Conservation (phyloP, 257 asterid genomes). For the Solanum stenotomum region DNA sequence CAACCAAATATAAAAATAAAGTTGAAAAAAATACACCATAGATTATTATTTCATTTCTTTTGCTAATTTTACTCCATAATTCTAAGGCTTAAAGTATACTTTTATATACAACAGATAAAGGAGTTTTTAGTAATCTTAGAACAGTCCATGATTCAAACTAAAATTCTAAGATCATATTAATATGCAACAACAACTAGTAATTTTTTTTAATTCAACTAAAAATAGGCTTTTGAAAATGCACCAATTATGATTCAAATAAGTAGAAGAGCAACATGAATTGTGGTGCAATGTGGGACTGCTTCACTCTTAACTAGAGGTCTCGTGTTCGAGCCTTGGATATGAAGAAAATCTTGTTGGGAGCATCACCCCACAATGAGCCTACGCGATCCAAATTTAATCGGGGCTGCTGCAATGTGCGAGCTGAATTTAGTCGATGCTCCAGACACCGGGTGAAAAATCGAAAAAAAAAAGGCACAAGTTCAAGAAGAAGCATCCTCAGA, state of each 20-base stretch:
- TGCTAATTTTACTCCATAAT: neutral
- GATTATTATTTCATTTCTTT: too few relatives aligned
- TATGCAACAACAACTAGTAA: neutral
- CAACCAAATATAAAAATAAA: neutral
- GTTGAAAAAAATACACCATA: neutral
- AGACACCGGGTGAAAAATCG: neutral
- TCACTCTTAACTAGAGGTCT: neutral
- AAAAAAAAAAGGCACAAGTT: neutral
- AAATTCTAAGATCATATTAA: neutral
- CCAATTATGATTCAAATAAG: neutral
- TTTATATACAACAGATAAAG: too few relatives aligned
- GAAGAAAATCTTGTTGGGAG: neutral
- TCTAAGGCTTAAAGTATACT: neutral
- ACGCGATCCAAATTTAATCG: accelerated
- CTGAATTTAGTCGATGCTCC: neutral
- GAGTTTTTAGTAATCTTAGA: neutral
- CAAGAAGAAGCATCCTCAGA: neutral
- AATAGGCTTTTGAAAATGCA: neutral
- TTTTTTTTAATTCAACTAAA: neutral
- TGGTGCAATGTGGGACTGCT: accelerated
- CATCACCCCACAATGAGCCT: too few relatives aligned
- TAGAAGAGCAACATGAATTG: neutral
- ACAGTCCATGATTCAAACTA: neutral
- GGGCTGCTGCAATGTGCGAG: accelerated
- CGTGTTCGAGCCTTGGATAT: neutral